Conservation (phyloP, 345 rosid species). For the Aquilaria sinensis region DNA sequence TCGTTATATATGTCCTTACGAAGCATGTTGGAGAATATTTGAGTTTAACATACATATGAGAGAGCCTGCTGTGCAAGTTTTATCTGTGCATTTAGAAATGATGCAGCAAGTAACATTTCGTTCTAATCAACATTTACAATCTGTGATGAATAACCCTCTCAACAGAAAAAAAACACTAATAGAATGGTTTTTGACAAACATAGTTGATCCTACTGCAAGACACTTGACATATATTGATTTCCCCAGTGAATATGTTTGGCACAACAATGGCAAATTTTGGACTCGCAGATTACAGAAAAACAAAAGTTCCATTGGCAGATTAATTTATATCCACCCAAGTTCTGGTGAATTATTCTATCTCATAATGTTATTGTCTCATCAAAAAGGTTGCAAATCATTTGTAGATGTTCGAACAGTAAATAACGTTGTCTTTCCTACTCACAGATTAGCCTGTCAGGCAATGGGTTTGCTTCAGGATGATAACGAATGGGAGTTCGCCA, state of each 20-base stretch:
- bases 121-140: neutral
- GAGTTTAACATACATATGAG: neutral
- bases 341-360: too few relatives aligned
- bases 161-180: neutral
- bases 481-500: neutral
- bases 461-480: neutral
- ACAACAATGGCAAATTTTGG: neutral
- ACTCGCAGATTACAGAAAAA: neutral
- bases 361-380: too few relatives aligned
- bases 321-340: too few relatives aligned
- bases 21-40: neutral
- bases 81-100: neutral
- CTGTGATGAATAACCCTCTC: neutral
- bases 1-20: neutral
- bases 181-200: neutral
- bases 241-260: conserved; percentile 2
- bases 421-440: too few relatives aligned
- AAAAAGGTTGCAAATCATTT: too few relatives aligned
- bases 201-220: neutral
- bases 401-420: too few relatives aligned
- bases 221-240: conserved; percentile 6
- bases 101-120: neutral
- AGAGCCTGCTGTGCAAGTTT: neutral
- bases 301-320: neutral
- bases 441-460: too few relatives aligned